Percentiles rank a stretch among this genome's conserved stretches.
These are phyloP conservation scores for Lasiodiplodia sp. DNA, from an alignment of 2,329 filamentous ascomycete genomes.

Conservation along the genomic window DNA sequence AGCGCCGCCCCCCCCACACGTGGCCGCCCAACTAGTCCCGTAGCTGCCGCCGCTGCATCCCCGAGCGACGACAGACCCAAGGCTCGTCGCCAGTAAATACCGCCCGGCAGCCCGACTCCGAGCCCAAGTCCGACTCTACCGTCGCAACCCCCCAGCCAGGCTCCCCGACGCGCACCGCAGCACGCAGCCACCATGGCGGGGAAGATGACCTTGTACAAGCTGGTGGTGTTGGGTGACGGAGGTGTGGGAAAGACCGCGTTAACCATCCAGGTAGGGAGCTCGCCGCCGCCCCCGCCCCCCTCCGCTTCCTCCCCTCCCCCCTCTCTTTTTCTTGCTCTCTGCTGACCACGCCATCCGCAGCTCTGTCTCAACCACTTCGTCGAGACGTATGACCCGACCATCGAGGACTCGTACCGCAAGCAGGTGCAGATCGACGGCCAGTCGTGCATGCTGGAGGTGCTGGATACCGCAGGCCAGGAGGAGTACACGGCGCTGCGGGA, in stretches of 20 bases:
- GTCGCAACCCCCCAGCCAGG: slow-evolving; percentile 14
- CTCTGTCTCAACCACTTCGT: slow-evolving; percentile 98
- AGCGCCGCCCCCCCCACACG: slow-evolving; percentile 17
- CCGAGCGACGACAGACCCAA: slow-evolving; percentile 20
- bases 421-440: slow-evolving; percentile 87
- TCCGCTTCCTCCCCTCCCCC: background rate
- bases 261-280: slow-evolving; percentile 75
- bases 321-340: background rate
- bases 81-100: slow-evolving; percentile 22
- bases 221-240: slow-evolving; percentile 94
- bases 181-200: slow-evolving; percentile 71
- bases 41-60: slow-evolving; percentile 25
- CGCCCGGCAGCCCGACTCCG: slow-evolving; percentile 15
- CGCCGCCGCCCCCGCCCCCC: slow-evolving; percentile 57
- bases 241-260: slow-evolving; percentile 93
- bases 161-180: slow-evolving; percentile 24
- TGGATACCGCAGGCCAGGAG: slow-evolving; percentile 97
- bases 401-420: slow-evolving; percentile 73
- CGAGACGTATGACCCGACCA: slow-evolving; percentile 80
- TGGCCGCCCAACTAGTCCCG: slow-evolving; percentile 27
- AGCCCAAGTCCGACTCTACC: slow-evolving; percentile 12
- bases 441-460: slow-evolving; percentile 95
- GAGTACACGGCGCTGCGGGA: slow-evolving; percentile 97
- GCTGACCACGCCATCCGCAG: slow-evolving; percentile 53
- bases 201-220: slow-evolving; percentile 94